Percentiles rank a stretch among this genome's conserved stretches.
Conservation (phyloP, 2,329 filamentous ascomycete genomes). For the Diaporthe sp. region DNA sequence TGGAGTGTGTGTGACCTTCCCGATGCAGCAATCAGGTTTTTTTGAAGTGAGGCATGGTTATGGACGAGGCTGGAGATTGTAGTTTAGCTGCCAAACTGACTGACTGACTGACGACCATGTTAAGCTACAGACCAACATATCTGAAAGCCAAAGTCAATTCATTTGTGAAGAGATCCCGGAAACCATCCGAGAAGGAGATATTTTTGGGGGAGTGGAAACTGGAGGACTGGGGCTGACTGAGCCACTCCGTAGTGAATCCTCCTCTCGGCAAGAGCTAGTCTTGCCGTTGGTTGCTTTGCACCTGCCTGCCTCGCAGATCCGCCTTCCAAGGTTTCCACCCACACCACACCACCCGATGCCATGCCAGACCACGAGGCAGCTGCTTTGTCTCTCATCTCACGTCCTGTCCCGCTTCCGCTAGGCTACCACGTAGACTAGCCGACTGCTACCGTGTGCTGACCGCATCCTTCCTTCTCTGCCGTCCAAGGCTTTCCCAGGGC, state of each 20-base stretch:
- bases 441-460: conserved; percentile 8
- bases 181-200: conserved; percentile 11
- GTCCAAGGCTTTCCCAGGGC: background rate
- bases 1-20: background rate
- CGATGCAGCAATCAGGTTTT: background rate
- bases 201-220: background rate
- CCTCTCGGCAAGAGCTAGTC: background rate
- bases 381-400: background rate
- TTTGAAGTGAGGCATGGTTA: background rate
- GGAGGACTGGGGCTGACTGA: background rate
- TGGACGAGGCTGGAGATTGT: background rate
- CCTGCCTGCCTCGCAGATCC: background rate
- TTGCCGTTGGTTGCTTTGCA: background rate
- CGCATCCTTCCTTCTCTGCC: conserved; percentile 9
- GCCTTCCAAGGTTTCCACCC: background rate
- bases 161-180: background rate
- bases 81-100: background rate
- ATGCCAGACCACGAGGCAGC: conserved; percentile 2
- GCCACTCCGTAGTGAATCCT: conserved; percentile 12
- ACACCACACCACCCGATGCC: background rate
- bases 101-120: background rate
- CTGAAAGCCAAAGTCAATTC: background rate
- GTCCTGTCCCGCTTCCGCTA: background rate
- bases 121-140: background rate
- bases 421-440: conserved; percentile 7